Percentiles rank a stretch among this genome's conserved stretches.
Conservation (phyloP, 257 asterid genomes). For the Solanum piurae region DNA sequence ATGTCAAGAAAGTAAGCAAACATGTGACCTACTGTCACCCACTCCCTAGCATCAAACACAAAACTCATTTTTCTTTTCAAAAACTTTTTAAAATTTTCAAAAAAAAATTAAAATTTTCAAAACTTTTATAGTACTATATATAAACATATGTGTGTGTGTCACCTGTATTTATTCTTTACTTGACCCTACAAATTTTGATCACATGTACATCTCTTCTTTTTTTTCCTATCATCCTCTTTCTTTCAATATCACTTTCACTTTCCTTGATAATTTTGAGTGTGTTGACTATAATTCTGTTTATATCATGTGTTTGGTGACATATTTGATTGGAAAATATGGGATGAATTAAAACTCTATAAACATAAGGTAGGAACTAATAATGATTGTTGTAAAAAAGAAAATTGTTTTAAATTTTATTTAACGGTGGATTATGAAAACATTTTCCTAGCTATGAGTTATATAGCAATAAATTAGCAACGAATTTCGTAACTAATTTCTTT, state of each 20-base stretch:
- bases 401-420: not conserved
- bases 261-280: not conserved
- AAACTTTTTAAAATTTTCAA: not conserved
- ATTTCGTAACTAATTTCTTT: not conserved
- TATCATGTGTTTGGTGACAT: not conserved
- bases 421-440: not conserved
- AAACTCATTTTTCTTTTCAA: not conserved
- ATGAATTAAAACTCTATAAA: not conserved
- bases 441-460: not conserved
- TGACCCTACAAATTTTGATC: not conserved
- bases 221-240: not conserved
- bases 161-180: not conserved
- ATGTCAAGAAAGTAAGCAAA: not conserved
- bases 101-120: not conserved
- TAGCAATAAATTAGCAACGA: not conserved
- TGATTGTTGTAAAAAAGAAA: too few relatives aligned
- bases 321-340: not conserved
- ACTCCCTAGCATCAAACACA: not conserved
- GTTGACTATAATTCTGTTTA: not conserved
- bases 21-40: slow-evolving; percentile 12
- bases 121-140: not conserved
- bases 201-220: not conserved
- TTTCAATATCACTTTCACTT: not conserved
- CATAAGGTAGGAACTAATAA: too few relatives aligned
- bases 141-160: not conserved